Percentiles rank a stretch among this genome's conserved stretches.
These are phyloP conservation scores for Coemansia biformis DNA, from an alignment of 192 early-diverging fungal species.

Conservation along the genomic window DNA sequence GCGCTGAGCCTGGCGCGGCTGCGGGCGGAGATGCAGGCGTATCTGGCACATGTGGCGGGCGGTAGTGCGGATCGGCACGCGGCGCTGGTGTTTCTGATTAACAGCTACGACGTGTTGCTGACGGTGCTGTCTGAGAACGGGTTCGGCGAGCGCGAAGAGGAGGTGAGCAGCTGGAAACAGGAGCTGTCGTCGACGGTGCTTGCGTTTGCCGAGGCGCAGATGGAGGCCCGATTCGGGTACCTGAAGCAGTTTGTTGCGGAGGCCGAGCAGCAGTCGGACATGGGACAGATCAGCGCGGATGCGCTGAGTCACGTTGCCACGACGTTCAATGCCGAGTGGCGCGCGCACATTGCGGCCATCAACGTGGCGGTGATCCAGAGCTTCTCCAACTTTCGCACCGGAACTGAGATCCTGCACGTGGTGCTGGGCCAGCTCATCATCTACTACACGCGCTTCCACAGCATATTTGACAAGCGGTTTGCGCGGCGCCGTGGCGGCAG, in stretches of 20 bases:
- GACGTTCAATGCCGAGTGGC: slow-evolving; percentile 80
- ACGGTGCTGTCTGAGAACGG: slow-evolving; percentile 66
- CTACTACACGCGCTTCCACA: slow-evolving; percentile 87
- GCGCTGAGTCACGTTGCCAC: slow-evolving; percentile 51
- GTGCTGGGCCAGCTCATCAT: slow-evolving; percentile 83
- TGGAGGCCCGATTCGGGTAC: slow-evolving; percentile 73
- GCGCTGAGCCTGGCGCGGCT: slow-evolving; percentile 66
- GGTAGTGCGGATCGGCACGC: slow-evolving; percentile 65
- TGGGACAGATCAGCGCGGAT: slow-evolving; percentile 51
- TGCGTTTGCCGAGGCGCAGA: slow-evolving; percentile 85
- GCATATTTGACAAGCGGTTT: slow-evolving; percentile 70
- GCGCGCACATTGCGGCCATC: slow-evolving; percentile 64
- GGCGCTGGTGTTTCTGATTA: slow-evolving; percentile 81
- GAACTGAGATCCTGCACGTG: slow-evolving; percentile 84
- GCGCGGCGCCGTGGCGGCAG: slow-evolving; percentile 43
- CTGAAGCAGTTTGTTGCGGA: slow-evolving; percentile 76
- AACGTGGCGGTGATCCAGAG: slow-evolving; percentile 83
- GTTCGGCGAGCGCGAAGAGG: slow-evolving; percentile 44
- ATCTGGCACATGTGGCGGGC: slow-evolving; percentile 69
- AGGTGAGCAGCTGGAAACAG: slow-evolving; percentile 44
- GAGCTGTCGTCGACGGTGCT: slow-evolving; percentile 48
- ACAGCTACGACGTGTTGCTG: slow-evolving; percentile 88
- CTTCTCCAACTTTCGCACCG: slow-evolving; percentile 95
- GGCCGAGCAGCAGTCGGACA: slow-evolving; percentile 60
- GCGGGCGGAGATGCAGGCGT: slow-evolving; percentile 69